phyloP scores from a whole-genome alignment of 352 stramenopile species.

The Halophytophthora batemanensis region DNA sequence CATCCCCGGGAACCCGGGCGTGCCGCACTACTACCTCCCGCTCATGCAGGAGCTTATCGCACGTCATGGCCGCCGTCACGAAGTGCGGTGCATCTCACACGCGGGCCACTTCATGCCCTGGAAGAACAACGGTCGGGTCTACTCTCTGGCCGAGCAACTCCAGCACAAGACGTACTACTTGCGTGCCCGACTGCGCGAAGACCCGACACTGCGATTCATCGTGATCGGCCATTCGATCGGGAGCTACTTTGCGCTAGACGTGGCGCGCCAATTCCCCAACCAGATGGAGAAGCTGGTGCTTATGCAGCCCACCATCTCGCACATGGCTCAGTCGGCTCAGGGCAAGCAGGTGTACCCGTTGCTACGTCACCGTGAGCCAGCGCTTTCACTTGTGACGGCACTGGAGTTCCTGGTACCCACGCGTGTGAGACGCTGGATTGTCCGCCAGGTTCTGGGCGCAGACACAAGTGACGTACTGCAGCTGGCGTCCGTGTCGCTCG shows the following conservation, averaged over 20 bases:
- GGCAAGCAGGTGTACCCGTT: conserved; percentile 46
- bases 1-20: conserved; percentile 61
- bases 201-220: conserved; percentile 46
- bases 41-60: conserved; percentile 54
- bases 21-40: conserved; percentile 64
- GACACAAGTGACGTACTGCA: conserved; percentile 44
- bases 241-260: conserved; percentile 46
- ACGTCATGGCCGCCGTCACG: conserved; percentile 28
- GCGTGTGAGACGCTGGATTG: conserved; percentile 42
- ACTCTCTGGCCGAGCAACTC: conserved; percentile 55
- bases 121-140: conserved; percentile 51
- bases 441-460: conserved; percentile 32
- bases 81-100: conserved; percentile 62
- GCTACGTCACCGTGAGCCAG: conserved; percentile 35
- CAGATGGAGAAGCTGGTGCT: conserved; percentile 58
- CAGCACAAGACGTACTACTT: conserved; percentile 58
- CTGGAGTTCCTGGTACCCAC: conserved; percentile 45
- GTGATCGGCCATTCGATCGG: conserved; percentile 73
- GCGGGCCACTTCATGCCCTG: conserved; percentile 63
- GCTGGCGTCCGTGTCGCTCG: conserved; percentile 45
- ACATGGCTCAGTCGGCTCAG: conserved; percentile 50
- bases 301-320: conserved; percentile 70
- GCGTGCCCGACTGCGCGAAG: conserved; percentile 29
- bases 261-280: conserved; percentile 49
- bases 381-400: conserved; percentile 30